phyloP scores from a whole-genome alignment of 176 grass and related monocot species.

The Eragrostis nindensis region DNA sequence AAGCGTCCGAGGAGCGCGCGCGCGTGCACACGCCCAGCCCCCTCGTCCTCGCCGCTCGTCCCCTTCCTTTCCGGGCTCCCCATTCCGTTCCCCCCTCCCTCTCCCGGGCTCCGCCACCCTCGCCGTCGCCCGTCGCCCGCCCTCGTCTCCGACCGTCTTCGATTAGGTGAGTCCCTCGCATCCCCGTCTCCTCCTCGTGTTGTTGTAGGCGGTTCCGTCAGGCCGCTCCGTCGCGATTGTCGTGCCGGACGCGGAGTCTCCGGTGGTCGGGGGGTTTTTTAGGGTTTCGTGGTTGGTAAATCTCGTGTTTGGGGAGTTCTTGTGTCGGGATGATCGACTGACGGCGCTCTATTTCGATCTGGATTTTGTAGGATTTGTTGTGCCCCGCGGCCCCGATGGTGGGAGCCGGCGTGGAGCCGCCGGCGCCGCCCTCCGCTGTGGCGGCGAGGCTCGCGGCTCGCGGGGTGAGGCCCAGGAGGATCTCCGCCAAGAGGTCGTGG shows the following conservation, averaged over 20 bases:
- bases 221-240: not conserved
- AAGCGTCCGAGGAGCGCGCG: not conserved
- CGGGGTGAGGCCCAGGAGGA: slow-evolving; percentile 13
- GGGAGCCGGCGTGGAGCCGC: slow-evolving; percentile 39
- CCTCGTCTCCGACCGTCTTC: not conserved
- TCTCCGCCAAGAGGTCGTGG: slow-evolving; percentile 49
- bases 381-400: slow-evolving; percentile 17
- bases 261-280: not conserved
- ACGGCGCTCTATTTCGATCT: slow-evolving; percentile 1
- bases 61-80: not conserved
- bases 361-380: slow-evolving; percentile 38
- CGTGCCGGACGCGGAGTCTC: not conserved
- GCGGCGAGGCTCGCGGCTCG: not conserved
- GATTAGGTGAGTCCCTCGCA: not conserved
- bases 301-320: not conserved
- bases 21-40: not conserved
- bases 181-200: not conserved
- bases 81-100: not conserved
- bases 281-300: slow-evolving; percentile 19
- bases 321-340: not conserved
- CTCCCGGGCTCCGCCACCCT: no score
- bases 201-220: not conserved
- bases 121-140: not conserved
- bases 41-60: not conserved
- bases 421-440: slow-evolving; percentile 15